phyloP scores from a whole-genome alignment of 257 asterid species.

The Plectranthus barbatus region DNA sequence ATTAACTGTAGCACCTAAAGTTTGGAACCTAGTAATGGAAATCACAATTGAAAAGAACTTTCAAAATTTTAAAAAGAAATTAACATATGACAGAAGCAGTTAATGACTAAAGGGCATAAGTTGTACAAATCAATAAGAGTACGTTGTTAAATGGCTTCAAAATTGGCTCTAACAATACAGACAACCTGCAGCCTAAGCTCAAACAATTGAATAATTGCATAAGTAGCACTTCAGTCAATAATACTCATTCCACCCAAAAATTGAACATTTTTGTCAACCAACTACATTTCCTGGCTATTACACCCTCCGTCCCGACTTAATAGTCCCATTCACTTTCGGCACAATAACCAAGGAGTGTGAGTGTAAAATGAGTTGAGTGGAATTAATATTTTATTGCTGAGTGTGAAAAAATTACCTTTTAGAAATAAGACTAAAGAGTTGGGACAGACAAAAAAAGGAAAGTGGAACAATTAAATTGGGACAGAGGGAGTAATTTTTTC shows the following conservation, averaged over 20 bases:
- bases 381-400: no score
- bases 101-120: neutral
- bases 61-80: neutral
- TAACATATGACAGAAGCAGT: neutral
- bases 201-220: neutral
- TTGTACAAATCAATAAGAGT: neutral
- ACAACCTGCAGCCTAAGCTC: neutral
- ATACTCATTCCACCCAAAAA: neutral
- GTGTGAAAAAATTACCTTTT: no score
- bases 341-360: no score
- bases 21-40: neutral
- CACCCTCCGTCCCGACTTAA: no score
- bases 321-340: no score
- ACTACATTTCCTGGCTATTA: neutral
- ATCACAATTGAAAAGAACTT: conserved; percentile 1
- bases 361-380: no score
- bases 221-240: neutral
- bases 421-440: no score
- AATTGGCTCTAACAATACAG: neutral
- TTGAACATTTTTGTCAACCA: neutral
- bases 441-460: no score
- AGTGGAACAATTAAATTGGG: no score
- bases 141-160: neutral
- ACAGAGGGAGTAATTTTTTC: no score
- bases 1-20: conserved; percentile 7